These are phyloP conservation scores for Vachellia pachyceras DNA, from an alignment of 306 rosid genomes.

Conservation along the genomic window DNA sequence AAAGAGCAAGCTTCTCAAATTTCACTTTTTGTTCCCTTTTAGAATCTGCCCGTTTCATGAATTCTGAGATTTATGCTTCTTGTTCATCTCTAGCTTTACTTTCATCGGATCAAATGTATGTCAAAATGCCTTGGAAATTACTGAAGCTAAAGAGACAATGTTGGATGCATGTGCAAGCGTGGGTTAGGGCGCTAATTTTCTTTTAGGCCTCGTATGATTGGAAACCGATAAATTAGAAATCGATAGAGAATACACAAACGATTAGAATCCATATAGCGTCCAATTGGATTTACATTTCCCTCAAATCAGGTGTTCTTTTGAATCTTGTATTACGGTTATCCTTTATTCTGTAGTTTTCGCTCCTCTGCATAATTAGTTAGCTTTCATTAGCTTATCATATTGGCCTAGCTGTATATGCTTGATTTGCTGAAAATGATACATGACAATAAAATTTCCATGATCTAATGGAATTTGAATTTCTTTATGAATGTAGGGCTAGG, in stretches of 20 bases:
- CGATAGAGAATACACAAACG: background rate
- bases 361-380: background rate
- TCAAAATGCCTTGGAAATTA: background rate
- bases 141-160: background rate
- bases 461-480: constrained; percentile 3
- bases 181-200: background rate
- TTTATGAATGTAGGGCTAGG: constrained; percentile 61
- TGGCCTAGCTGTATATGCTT: background rate
- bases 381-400: background rate
- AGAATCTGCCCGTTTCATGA: background rate
- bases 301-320: background rate
- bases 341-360: background rate
- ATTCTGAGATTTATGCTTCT: constrained; percentile 3
- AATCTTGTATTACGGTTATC: background rate
- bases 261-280: background rate
- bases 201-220: background rate
- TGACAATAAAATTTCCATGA: background rate
- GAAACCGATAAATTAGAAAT: background rate
- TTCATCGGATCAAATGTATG: constrained; percentile 1
- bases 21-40: background rate
- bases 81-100: background rate
- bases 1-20: constrained; percentile 49
- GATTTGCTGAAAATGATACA: background rate
- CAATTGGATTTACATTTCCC: background rate
- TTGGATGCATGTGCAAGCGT: background rate